Conservation (phyloP, 2,329 filamentous ascomycete species). For the Hypoxylon rubiginosum region DNA sequence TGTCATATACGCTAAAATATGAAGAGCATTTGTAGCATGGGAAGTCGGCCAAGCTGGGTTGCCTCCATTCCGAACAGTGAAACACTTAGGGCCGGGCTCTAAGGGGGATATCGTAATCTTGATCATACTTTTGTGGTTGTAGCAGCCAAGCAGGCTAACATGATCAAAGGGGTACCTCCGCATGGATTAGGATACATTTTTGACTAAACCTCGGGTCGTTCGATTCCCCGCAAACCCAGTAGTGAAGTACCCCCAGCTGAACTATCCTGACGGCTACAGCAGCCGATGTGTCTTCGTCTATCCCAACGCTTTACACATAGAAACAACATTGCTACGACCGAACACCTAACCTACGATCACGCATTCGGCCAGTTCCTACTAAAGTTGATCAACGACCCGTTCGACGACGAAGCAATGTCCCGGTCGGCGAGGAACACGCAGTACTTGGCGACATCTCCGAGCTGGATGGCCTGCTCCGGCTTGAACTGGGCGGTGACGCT, state of each 20-base stretch:
- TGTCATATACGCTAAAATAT: neutral
- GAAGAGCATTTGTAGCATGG: slow-evolving; percentile 6
- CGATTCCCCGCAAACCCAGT: neutral
- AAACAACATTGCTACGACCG: no score
- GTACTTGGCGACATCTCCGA: slow-evolving; percentile 55
- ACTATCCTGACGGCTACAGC: neutral
- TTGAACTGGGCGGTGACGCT: slow-evolving; percentile 50
- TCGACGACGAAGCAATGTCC: slow-evolving; percentile 32
- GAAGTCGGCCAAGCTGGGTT: slow-evolving; percentile 24
- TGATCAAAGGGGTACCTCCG: neutral
- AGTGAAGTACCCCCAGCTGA: neutral
- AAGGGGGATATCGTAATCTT: neutral
- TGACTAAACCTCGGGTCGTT: neutral
- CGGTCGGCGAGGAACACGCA: slow-evolving; percentile 41
- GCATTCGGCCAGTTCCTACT: slow-evolving; percentile 35
- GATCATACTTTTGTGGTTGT: neutral
- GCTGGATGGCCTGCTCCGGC: slow-evolving; percentile 48
- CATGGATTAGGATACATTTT: neutral
- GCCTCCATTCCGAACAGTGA: slow-evolving; percentile 23
- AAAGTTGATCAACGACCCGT: slow-evolving; percentile 37
- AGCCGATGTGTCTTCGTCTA: neutral
- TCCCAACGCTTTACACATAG: slow-evolving; percentile 1
- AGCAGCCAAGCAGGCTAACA: neutral
- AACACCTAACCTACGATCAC: neutral
- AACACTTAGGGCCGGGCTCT: slow-evolving; percentile 18